Conservation (phyloP, 2,329 filamentous ascomycete genomes). For the Plectosphaerella plurivora region DNA sequence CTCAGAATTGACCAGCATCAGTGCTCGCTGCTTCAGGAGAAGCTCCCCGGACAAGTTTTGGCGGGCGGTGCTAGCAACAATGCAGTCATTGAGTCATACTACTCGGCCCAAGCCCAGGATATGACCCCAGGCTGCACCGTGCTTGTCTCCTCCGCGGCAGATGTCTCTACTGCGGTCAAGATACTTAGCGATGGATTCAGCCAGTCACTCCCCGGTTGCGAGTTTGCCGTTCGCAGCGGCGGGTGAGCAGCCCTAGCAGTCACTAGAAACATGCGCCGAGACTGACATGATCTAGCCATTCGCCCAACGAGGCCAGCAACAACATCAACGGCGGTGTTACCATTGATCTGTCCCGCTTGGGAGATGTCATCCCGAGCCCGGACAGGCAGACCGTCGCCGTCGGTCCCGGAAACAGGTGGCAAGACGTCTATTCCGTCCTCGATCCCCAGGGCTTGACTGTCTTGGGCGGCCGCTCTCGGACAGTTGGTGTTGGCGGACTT, state of each 20-base stretch:
- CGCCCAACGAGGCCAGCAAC: no score
- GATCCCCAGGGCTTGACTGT: constrained; percentile 34
- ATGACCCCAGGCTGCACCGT: neutral
- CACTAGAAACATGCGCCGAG: no score
- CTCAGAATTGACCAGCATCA: no score
- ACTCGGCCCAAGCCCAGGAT: neutral
- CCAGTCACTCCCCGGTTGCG: neutral
- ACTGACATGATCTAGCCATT: neutral
- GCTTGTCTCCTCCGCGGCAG: neutral
- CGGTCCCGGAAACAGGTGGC: constrained; percentile 39
- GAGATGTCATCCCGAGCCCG: constrained; percentile 23
- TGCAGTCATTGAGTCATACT: neutral
- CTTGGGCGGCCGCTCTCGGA: constrained; percentile 35
- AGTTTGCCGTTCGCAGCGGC: constrained; percentile 1
- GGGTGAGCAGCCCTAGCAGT: neutral
- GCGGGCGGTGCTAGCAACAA: neutral
- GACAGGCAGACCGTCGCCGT: constrained; percentile 30
- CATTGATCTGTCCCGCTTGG: constrained; percentile 20
- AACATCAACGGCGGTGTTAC: constrained; percentile 7
- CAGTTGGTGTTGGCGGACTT: constrained; percentile 39
- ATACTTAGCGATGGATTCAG: neutral
- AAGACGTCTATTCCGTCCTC: constrained; percentile 32
- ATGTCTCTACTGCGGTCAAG: neutral
- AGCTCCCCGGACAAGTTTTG: no score
- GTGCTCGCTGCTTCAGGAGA: no score